A percentile compares a stretch with the other conserved stretches of the same genome.
Evolutionary conservation across 2,329 filamentous ascomycete species (phyloP).

Genomic region (Aureobasidium sp.): DNA sequence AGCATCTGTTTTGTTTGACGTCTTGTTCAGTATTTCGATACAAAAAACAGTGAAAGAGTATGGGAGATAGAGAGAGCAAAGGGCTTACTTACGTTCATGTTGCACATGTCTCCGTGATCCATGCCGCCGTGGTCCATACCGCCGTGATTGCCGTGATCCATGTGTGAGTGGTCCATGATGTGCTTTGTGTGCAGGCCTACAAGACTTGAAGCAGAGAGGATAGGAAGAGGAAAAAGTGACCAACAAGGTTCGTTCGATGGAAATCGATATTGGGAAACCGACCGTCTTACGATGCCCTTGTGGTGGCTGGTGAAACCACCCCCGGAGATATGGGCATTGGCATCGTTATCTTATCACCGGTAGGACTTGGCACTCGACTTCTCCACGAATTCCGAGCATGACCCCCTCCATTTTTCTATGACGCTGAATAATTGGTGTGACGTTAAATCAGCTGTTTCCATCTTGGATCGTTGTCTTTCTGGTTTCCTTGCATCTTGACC

Average conservation of each 20-base stretch:
- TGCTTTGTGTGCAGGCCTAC: not conserved
- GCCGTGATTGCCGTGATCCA: conserved; percentile 19
- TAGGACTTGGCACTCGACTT: not conserved
- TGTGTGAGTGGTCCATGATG: conserved; percentile 13
- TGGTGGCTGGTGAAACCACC: not conserved
- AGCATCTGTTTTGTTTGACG: conserved; percentile 62
- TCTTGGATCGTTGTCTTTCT: not conserved
- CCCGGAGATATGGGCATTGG: not conserved
- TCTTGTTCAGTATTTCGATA: no score
- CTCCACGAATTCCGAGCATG: not conserved
- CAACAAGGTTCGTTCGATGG: not conserved
- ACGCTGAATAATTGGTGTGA: not conserved
- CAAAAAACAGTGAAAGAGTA: no score
- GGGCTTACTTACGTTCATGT: conserved; percentile 65
- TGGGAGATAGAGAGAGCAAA: no score
- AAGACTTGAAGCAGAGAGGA: not conserved
- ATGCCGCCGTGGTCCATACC: conserved; percentile 43
- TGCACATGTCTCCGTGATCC: conserved; percentile 60
- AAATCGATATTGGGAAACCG: not conserved
- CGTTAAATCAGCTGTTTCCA: not conserved
- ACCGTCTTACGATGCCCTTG: not conserved
- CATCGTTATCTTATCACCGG: not conserved
- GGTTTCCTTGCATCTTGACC: not conserved
- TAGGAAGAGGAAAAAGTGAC: not conserved
- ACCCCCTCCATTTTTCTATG: not conserved